Base-by-base conservation (phyloP, 1,284 basidiomycete species). In the Trichosporon coremiiforme region DNA sequence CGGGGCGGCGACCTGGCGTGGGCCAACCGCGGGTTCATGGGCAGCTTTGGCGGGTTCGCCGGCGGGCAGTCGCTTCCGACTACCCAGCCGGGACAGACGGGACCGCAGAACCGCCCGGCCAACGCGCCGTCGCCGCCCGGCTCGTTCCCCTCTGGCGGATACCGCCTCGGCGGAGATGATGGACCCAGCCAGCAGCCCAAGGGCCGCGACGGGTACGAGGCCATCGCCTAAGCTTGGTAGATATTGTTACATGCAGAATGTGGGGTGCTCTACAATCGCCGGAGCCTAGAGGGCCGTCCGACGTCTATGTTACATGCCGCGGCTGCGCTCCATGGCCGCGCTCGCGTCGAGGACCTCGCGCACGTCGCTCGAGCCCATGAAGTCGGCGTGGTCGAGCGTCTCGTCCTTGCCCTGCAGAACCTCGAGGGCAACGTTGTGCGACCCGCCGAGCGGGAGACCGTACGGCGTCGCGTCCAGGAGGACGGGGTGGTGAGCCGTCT, bases 331-430 rank as follows among this genome's bases (percentile, higher is more conserved):
- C 80, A 82, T 78, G 15, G 71, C 76, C 0, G 75, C 74, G 70
- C 75, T 80, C n/a, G 79, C 75, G 70, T 82, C 81, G 69, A 81
- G 70, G 31, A 80, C 72, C 73, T 80, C 80, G 57, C 71, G 73
- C 38, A 78, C 47, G 38, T 72, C 66, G 31, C 73, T 72, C 10
- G 76, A 75, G 25, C 71, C 75, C 82, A 94, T 91, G 75, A 94
- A 86, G 77, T 95, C 93, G 1, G 83, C 83, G 7, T 89, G 86
- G 63, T 91, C 90, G 67, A 97, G 86, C 20, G 84, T 86, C 82
- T 95, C 93, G 80, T 98, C 95, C 29, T 90, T 89, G 62, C 95
- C 95, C 88, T 92, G 91, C 67, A 98, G 84, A 75, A 97, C 93
- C 81, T 98, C 95, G 36, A 95, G 88, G 75, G 92, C 90, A 62